phyloP scores from a whole-genome alignment of 2,329 filamentous ascomycete genomes.

The Talaromyces sp. region DNA sequence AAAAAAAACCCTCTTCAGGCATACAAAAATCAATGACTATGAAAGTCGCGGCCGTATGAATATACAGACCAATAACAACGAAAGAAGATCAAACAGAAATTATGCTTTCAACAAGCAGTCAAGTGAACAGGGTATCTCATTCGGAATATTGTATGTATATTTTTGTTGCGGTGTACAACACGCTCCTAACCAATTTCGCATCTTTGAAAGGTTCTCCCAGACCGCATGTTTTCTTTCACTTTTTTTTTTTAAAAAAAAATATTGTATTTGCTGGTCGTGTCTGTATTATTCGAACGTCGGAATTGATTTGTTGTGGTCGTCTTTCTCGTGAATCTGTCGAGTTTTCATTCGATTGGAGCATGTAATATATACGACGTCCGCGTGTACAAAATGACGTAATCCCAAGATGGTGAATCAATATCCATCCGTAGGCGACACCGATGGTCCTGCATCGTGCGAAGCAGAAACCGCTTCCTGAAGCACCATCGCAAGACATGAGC shows the following conservation, averaged over 20 bases:
- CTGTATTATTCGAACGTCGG: not conserved
- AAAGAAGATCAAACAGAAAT: not conserved
- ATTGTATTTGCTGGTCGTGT: not conserved
- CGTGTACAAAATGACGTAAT: not conserved
- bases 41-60: not conserved
- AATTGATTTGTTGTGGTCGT: not conserved
- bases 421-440: not conserved
- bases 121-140: constrained; percentile 16
- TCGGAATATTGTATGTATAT: constrained; percentile 2
- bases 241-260: not conserved
- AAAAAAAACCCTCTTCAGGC: not conserved
- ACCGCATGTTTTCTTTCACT: not conserved
- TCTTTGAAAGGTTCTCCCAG: not conserved
- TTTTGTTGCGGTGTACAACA: not conserved
- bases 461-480: not conserved
- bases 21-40: not conserved
- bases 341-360: not conserved
- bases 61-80: not conserved
- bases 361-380: not conserved
- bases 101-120: not conserved
- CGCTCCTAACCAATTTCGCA: not conserved
- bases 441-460: not conserved
- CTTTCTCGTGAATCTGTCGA: not conserved
- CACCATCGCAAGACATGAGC: not conserved
- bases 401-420: not conserved